phyloP scores from a whole-genome alignment of 495 filamentous ascomycete species.

The Neohortaea acidophila region DNA sequence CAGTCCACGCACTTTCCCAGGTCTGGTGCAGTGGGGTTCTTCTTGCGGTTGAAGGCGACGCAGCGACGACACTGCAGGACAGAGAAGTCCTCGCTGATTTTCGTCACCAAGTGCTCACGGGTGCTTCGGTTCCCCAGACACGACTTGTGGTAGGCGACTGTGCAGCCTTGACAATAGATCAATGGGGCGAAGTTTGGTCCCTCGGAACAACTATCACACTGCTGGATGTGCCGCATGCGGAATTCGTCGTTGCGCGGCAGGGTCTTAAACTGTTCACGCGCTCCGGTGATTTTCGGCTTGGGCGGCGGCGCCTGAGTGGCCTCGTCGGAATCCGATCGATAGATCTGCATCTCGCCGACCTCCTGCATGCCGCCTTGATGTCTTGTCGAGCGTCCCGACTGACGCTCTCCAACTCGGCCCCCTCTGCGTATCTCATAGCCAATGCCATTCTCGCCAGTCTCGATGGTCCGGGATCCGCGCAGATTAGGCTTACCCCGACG shows the following conservation, averaged over 20 bases:
- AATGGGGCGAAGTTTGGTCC: constrained; percentile 40
- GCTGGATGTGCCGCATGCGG: constrained; percentile 45
- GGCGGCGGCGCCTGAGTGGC: constrained; percentile 4
- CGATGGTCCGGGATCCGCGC: background rate
- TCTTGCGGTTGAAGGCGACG: constrained; percentile 46
- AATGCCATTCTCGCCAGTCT: constrained; percentile 3
- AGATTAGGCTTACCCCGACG: constrained; percentile 1
- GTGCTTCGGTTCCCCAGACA: constrained; percentile 61
- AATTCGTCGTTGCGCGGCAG: constrained; percentile 44
- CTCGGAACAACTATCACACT: constrained; percentile 57
- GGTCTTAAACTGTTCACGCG: constrained; percentile 53
- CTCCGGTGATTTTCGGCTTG: constrained; percentile 41
- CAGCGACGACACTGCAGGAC: constrained; percentile 85
- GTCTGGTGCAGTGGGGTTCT: constrained; percentile 52
- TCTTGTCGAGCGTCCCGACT: constrained; percentile 26
- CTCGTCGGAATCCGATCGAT: constrained; percentile 27
- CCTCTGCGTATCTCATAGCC: constrained; percentile 4
- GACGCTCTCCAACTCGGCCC: constrained; percentile 15
- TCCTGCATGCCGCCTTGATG: constrained; percentile 45
- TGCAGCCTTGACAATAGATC: constrained; percentile 85
- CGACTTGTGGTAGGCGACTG: constrained; percentile 57
- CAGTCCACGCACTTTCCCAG: constrained; percentile 58
- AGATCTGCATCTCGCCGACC: constrained; percentile 48
- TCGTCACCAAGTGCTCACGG: constrained; percentile 89
- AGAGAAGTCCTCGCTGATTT: constrained; percentile 58